Base-by-base conservation (phyloP, 306 rosid genomes). In the Oxytropis ochrocephala region DNA sequence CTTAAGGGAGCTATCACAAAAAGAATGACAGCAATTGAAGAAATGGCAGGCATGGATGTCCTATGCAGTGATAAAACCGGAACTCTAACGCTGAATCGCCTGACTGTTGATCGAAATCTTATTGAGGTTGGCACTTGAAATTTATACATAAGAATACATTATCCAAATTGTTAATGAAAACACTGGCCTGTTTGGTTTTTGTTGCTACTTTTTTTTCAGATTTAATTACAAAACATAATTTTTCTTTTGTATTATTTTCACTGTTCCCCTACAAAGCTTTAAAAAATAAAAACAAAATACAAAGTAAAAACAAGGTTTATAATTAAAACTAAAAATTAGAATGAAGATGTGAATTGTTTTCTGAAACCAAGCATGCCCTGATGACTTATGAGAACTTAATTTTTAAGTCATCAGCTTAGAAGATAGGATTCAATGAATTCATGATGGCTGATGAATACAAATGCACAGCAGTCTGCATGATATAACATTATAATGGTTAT, bases 31-130 rank as follows among this genome's bases (percentile, higher is more conserved):
- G 97, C 97, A 75, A 91, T 91, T 54, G 97, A 88, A 81, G 97
- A 91, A 80, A 91, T 91, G 97, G 97, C 97, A 0, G 97, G 97
- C 67, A 91, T 88, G 97, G 97, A 91, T 80, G 92, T 88, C 47
- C 85, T 91, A 41, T 91, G 97, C 86, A 91, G 97, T 66, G 97
- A 91, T 72, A 91, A 88, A 85, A 91, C 97, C 3, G 97, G 97
- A 72, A 91, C 97, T 80, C 95, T 91, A 29, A 91, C 95, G 27
- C 78, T 91, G 61, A 91, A 91, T 71, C 95, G 95, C 64, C 90
- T 91, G 52, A 77, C 89, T 11, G 97, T 91, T 55, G 97, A 91
- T 80, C 35, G 59, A 80, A 91, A 79, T 70, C 87, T 91, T 51
- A 44, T 91, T 0, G 97, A 91, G 97, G 97, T 84, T 84, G 87